Conservation (phyloP, 2,329 filamentous ascomycete genomes). For the Penicillium olsonii region DNA sequence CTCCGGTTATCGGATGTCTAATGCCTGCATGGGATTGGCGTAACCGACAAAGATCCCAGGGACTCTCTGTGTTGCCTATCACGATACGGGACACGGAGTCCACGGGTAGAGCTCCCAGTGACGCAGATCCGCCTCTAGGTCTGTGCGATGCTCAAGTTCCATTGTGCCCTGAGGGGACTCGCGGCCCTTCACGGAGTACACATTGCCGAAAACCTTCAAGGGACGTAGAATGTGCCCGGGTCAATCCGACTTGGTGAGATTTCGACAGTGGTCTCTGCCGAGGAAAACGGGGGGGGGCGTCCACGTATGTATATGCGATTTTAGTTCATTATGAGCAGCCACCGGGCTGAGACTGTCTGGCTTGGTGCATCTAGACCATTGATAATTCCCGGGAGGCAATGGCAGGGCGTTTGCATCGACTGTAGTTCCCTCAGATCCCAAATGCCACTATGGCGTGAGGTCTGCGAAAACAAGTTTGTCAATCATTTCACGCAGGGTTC, state of each 20-base stretch:
- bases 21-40: neutral
- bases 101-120: no score
- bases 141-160: no score
- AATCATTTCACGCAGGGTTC: no score
- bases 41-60: neutral
- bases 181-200: no score
- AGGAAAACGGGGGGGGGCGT: neutral
- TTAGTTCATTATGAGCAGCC: neutral
- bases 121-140: no score
- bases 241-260: no score
- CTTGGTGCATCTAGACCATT: neutral
- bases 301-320: neutral
- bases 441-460: no score
- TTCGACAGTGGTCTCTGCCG: neutral
- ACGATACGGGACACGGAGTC: neutral
- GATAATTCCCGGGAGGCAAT: neutral
- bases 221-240: no score
- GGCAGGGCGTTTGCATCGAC: no score
- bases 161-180: no score
- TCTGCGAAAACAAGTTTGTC: no score
- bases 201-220: no score
- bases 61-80: neutral
- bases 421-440: neutral
- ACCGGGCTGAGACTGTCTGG: neutral
- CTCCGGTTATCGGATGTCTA: neutral